These are phyloP conservation scores for Phymatotrichopsis omnivora DNA, from an alignment of 2,329 filamentous ascomycete species.

Conservation along the genomic window DNA sequence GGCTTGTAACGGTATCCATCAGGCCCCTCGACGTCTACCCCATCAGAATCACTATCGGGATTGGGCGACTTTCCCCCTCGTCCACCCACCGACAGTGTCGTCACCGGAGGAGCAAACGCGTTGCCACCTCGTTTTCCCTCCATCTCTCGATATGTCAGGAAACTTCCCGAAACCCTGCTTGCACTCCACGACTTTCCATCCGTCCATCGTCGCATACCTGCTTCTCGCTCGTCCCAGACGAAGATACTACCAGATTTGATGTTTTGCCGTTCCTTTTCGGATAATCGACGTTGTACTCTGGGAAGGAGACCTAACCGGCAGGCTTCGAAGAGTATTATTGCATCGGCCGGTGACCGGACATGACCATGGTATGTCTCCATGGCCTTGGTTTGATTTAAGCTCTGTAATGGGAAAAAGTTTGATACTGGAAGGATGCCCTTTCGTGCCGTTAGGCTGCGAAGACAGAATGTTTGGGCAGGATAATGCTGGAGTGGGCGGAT, in stretches of 20 bases:
- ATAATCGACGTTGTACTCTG: slow-evolving; percentile 81
- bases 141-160: slow-evolving; percentile 96
- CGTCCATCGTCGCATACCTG: slow-evolving; percentile 96
- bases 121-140: slow-evolving; percentile 87
- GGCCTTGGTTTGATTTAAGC: slow-evolving; percentile 31
- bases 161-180: slow-evolving; percentile 92
- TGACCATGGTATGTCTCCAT: slow-evolving; percentile 98
- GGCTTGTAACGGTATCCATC: slow-evolving; percentile 92
- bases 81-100: slow-evolving; percentile 46
- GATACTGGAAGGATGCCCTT: no score
- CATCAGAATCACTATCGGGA: slow-evolving; percentile 72
- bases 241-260: slow-evolving; percentile 97
- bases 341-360: slow-evolving; percentile 90
- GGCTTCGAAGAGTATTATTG: slow-evolving; percentile 97
- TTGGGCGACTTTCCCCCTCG: slow-evolving; percentile 64
- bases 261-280: slow-evolving; percentile 92
- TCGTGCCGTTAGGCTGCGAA: not conserved
- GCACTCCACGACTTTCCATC: slow-evolving; percentile 99
- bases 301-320: slow-evolving; percentile 82
- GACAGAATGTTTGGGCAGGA: not conserved
- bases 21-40: slow-evolving; percentile 57
- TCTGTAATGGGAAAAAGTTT: no score
- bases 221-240: slow-evolving; percentile 98
- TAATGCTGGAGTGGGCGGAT: not conserved
- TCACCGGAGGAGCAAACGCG: slow-evolving; percentile 48